Evolutionary conservation across 805 yeast genomes (phyloP).

Genomic region (Torulaspora indica): DNA sequence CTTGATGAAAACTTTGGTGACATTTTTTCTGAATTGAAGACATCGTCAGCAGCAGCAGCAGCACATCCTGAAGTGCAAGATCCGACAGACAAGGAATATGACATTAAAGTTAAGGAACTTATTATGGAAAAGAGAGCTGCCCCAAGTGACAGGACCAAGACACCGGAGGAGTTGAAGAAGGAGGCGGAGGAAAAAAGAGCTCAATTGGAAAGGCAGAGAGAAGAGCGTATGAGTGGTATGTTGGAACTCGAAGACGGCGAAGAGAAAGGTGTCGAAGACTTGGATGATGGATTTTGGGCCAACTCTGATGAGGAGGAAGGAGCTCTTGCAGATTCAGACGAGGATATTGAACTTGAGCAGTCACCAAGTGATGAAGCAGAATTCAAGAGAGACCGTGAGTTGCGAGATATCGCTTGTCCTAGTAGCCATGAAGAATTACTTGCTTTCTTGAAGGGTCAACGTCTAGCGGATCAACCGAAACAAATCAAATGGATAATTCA

Average conservation of each 20-base stretch:
- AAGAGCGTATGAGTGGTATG: conserved; percentile 69
- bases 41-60: conserved; percentile 13
- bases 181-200: conserved; percentile 60
- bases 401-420: conserved; percentile 44
- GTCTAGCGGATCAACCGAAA: conserved; percentile 42
- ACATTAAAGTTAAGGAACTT: conserved; percentile 59
- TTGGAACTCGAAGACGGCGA: conserved; percentile 42
- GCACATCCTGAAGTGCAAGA: conserved; percentile 36
- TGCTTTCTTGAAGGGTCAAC: conserved; percentile 33
- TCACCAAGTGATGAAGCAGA: conserved; percentile 30
- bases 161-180: conserved; percentile 60
- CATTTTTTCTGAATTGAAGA: conserved; percentile 52
- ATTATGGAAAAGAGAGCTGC: conserved; percentile 70
- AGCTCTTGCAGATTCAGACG: conserved; percentile 40
- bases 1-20: conserved; percentile 72
- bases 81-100: conserved; percentile 49
- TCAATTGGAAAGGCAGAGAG: conserved; percentile 61
- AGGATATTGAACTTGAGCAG: conserved; percentile 37
- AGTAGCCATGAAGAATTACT: conserved; percentile 42
- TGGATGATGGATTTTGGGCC: conserved; percentile 67
- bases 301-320: conserved; percentile 46
- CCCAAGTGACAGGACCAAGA: conserved; percentile 77
- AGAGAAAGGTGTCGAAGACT: conserved; percentile 60
- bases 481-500: conserved; percentile 53
- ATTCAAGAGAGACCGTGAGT: conserved; percentile 20